Base-by-base conservation (phyloP, 2,329 filamentous ascomycete species). In the Colletotrichum sp. region DNA sequence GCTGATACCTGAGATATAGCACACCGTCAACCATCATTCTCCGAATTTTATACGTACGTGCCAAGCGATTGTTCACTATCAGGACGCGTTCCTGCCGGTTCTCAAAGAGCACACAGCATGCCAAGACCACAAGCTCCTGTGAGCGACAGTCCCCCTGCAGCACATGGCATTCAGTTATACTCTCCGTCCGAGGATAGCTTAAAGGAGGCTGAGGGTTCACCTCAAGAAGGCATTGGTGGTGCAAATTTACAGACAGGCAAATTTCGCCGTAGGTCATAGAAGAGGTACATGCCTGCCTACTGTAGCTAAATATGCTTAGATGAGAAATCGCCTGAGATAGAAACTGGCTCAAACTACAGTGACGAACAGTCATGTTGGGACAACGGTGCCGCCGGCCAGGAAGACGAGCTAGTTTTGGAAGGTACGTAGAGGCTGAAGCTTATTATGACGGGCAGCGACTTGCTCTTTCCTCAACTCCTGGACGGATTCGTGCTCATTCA, bases 1-100 rank as follows among this genome's bases (percentile, higher is more conserved):
- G n/a, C 69, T 73, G 59, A 72, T 57, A 63, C 16, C n/a, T 30
- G 24, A 34, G 9, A 57, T 26, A 39, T 49, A 75, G 72, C 68
- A 18, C 68, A 52, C 16, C 68, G 36, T 21, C 69, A 72, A 26
- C 63, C 69, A 34, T 76, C 73, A 24, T 67, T 66, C 12, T 76
- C 73, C 12, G 69, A 66, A n/a, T 76, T 72, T 21, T 76, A 76
- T 13, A 57, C 63, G 24, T 76, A 76, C 34, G 63, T 76, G 15
- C 24, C 59, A 32, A 49, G 57, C 55, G 73, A 76, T 5, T 32
- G 18, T 39, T 57, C 69, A 18, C 30, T 44, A 8, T 49, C 39
- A 9, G 63, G 55, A 13, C 32, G 10, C 32, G 18, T 59, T 36
- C 10, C 21, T 13, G 32, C 12, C 44, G 69, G 69, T n/a, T 63